A percentile compares a stretch with the other conserved stretches of the same genome.
phyloP scores from a whole-genome alignment of 345 rosid genomes.

The Conringia planisiliqua region DNA sequence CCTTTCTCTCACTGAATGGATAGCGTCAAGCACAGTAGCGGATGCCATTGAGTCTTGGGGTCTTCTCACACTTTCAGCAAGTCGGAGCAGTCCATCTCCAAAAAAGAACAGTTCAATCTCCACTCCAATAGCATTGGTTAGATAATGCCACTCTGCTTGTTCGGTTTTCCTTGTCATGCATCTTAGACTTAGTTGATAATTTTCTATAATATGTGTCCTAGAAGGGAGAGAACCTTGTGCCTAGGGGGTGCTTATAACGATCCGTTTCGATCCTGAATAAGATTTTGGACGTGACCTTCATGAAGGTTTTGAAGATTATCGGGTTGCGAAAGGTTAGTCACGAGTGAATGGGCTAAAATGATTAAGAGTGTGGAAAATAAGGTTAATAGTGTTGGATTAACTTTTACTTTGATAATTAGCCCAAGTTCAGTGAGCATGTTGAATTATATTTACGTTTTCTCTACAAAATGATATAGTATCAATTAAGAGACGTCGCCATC shows the following conservation, averaged over 20 bases:
- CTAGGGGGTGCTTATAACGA: neutral
- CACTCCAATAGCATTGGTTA: neutral
- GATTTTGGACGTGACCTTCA: neutral
- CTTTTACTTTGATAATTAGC: too few relatives aligned
- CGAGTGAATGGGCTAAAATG: neutral
- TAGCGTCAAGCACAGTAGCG: neutral
- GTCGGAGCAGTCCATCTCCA: neutral
- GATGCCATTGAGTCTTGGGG: neutral
- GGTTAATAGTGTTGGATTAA: neutral
- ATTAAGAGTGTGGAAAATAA: neutral
- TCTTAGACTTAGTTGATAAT: too few relatives aligned
- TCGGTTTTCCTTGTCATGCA: neutral
- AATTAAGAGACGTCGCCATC: too few relatives aligned
- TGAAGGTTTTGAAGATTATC: neutral
- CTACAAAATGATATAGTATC: too few relatives aligned
- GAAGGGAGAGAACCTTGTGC: neutral
- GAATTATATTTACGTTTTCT: too few relatives aligned
- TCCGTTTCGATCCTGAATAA: neutral
- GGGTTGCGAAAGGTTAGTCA: neutral
- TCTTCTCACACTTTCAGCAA: neutral
- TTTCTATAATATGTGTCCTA: neutral
- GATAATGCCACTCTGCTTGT: neutral
- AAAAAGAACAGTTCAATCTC: neutral
- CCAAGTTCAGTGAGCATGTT: too few relatives aligned
- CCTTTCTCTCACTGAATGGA: neutral